These are phyloP conservation scores for Cyberlindnera maritima DNA, from an alignment of 805 yeast genomes.

Conservation along the genomic window DNA sequence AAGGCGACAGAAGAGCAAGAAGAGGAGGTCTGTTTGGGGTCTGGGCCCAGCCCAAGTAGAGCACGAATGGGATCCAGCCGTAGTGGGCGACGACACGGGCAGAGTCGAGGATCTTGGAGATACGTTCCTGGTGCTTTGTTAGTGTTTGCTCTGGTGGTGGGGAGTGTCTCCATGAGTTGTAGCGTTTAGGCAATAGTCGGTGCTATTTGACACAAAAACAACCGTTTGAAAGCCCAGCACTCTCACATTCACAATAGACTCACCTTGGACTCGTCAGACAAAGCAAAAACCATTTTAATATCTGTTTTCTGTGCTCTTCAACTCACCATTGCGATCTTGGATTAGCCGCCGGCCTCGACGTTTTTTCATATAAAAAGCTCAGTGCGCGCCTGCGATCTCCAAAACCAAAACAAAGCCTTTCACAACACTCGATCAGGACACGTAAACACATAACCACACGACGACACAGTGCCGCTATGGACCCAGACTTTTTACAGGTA, in stretches of 20 bases:
- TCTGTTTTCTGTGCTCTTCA: background rate
- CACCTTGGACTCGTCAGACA: slow-evolving; percentile 46
- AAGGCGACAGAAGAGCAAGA: slow-evolving; percentile 71
- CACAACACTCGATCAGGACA: background rate
- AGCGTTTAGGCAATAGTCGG: too few species aligned
- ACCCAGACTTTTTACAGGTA: background rate
- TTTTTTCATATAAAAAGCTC: background rate
- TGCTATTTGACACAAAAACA: too few species aligned
- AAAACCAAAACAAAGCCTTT: background rate
- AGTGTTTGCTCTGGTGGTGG: slow-evolving; percentile 1
- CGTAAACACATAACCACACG: background rate
- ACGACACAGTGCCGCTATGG: background rate
- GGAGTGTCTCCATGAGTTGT: too few species aligned
- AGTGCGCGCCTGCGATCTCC: background rate
- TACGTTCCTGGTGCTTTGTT: slow-evolving; percentile 68
- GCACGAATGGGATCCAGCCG: slow-evolving; percentile 94
- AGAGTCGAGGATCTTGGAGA: slow-evolving; percentile 75
- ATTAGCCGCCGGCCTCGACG: background rate
- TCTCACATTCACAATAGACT: slow-evolving; percentile 8
- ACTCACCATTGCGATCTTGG: too few species aligned
- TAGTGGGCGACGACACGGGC: slow-evolving; percentile 89
- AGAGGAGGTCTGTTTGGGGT: slow-evolving; percentile 83
- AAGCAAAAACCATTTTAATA: slow-evolving; percentile 35
- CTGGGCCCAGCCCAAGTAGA: slow-evolving; percentile 85
- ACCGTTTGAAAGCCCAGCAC: too few species aligned